A percentile compares a stretch with the other conserved stretches of the same genome.
Evolutionary conservation across 2,329 filamentous ascomycete genomes (phyloP).

Genomic region (Talaromyces islandicus): DNA sequence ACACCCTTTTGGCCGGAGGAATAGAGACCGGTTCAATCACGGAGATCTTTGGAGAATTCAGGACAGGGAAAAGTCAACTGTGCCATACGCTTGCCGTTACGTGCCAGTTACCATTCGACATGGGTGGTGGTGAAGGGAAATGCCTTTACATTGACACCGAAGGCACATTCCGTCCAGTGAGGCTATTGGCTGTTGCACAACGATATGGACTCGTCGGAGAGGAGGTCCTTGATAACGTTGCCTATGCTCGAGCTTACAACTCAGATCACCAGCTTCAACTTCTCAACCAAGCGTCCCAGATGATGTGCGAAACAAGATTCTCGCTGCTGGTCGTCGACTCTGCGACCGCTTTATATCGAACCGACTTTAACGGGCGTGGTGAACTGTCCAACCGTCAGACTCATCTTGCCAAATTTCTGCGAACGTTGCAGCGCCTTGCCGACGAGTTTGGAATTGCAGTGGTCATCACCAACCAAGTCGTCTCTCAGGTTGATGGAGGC

Average conservation of each 20-base stretch:
- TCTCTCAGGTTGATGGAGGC: constrained; percentile 94
- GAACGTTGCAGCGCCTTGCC: constrained; percentile 45
- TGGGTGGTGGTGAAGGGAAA: constrained; percentile 97
- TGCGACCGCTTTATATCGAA: constrained; percentile 90
- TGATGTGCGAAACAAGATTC: constrained; percentile 99
- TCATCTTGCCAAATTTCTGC: constrained; percentile 46
- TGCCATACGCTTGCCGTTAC: constrained; percentile 98
- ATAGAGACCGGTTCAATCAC: constrained; percentile 97
- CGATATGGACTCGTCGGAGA: constrained; percentile 92
- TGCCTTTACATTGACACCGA: constrained; percentile 98
- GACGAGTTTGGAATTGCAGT: constrained; percentile 92
- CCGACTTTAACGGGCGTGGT: constrained; percentile 93
- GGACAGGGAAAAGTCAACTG: constrained; percentile 97
- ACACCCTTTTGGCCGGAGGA: constrained; percentile 88
- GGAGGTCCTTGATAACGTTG: constrained; percentile 96
- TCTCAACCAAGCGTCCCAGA: constrained; percentile 87
- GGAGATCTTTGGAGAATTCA: constrained; percentile 95
- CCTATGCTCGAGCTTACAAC: constrained; percentile 96
- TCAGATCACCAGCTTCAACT: constrained; percentile 96
- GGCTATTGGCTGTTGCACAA: constrained; percentile 84
- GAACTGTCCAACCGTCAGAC: constrained; percentile 87
- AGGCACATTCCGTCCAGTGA: constrained; percentile 90
- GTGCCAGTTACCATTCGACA: constrained; percentile 95
- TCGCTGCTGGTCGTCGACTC: constrained; percentile 94
- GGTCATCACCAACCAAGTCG: constrained; percentile 97